Evolutionary conservation across 2,329 filamentous ascomycete species (phyloP).

Genomic region (Alternaria conjuncta): DNA sequence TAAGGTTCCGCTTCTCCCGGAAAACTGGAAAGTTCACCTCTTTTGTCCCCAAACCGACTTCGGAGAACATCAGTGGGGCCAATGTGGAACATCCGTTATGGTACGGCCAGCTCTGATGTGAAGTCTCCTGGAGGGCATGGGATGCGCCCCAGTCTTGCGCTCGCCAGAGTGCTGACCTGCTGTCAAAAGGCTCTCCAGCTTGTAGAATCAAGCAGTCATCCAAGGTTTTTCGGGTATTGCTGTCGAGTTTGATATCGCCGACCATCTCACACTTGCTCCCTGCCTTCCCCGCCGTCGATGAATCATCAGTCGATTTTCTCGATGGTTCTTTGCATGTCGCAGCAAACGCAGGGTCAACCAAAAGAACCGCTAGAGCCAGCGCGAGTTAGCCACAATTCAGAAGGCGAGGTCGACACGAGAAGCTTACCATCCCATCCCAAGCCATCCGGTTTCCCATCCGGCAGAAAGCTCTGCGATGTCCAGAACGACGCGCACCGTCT

Average conservation of each 20-base stretch:
- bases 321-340: neutral
- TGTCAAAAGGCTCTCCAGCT: neutral
- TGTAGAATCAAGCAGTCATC: neutral
- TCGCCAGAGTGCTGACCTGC: neutral
- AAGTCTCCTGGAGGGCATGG: neutral
- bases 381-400: too few relatives aligned
- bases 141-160: neutral
- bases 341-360: neutral
- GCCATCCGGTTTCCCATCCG: neutral
- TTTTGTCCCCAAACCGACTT: neutral
- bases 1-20: neutral
- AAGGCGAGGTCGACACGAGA: too few relatives aligned
- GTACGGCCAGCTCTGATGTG: neutral
- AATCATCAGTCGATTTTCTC: neutral
- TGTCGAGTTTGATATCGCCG: neutral
- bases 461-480: constrained; percentile 3
- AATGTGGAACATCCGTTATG: neutral
- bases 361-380: neutral
- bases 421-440: constrained; percentile 4
- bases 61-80: neutral
- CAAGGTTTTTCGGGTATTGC: neutral
- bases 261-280: neutral
- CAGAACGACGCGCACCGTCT: constrained; percentile 29
- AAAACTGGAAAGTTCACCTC: neutral
- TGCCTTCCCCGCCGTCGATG: neutral